Percentiles rank a stretch among this genome's conserved stretches.
phyloP scores from a whole-genome alignment of 1,284 basidiomycete species.

The Fomitopsis schrenkii region DNA sequence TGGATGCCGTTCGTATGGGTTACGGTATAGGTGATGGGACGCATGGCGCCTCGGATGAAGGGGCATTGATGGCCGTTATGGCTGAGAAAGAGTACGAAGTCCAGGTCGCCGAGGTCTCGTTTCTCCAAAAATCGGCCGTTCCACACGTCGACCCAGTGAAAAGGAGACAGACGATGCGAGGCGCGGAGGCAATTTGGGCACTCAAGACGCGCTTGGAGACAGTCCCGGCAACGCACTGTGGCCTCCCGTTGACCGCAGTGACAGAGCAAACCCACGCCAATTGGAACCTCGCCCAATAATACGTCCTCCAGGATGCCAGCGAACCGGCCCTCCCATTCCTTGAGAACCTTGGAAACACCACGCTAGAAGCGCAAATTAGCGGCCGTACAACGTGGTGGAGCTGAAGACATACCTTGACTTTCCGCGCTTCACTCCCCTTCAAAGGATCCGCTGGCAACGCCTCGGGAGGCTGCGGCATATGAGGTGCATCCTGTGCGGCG shows the following conservation, averaged over 20 bases:
- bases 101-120: neutral
- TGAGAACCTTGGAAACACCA: neutral
- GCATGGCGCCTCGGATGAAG: neutral
- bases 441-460: too few relatives aligned
- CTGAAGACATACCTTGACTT: too few relatives aligned
- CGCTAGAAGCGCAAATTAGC: too few relatives aligned
- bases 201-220: neutral
- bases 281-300: neutral
- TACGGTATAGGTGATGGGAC: neutral
- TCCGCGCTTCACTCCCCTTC: too few relatives aligned
- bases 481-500: too few relatives aligned
- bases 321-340: neutral
- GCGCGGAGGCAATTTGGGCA: neutral
- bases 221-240: neutral
- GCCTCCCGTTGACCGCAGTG: neutral
- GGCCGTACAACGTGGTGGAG: too few relatives aligned
- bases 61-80: neutral
- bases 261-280: neutral
- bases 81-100: neutral
- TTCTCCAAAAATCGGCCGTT: neutral
- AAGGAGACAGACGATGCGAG: neutral
- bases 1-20: constrained; percentile 1
- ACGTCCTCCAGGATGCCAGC: neutral
- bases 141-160: neutral
- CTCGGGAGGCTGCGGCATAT: too few relatives aligned